Evolutionary conservation across 2,329 filamentous ascomycete species (phyloP).

Genomic region (Lanzia echinophila): DNA sequence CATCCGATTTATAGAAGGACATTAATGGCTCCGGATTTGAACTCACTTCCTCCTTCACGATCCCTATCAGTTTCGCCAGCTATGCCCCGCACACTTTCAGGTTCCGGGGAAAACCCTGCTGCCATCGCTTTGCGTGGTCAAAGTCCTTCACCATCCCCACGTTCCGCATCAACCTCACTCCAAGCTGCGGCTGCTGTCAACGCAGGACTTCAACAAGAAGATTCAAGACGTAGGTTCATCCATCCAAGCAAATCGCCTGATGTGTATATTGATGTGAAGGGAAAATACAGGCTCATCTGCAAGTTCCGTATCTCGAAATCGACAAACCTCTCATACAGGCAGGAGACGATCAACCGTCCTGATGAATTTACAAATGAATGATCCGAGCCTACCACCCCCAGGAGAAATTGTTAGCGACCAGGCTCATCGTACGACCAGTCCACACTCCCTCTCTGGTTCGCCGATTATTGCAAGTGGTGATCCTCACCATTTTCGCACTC

Average conservation of each 20-base stretch:
- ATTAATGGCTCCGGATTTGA: slow-evolving; percentile 44
- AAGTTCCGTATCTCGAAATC: slow-evolving; percentile 43
- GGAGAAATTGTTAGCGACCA: slow-evolving; percentile 58
- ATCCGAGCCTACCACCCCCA: slow-evolving; percentile 59
- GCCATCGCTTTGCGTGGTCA: slow-evolving; percentile 33
- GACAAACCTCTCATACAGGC: slow-evolving; percentile 39
- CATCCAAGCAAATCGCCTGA: too few species aligned
- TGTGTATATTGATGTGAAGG: background rate
- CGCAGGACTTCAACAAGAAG: slow-evolving; percentile 63
- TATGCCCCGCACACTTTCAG: slow-evolving; percentile 35
- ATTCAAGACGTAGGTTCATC: slow-evolving; percentile 46
- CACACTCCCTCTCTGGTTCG: slow-evolving; percentile 42
- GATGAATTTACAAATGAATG: slow-evolving; percentile 68
- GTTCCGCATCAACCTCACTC: slow-evolving; percentile 62
- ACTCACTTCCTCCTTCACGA: slow-evolving; percentile 48
- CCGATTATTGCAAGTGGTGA: slow-evolving; percentile 39
- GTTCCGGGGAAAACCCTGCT: slow-evolving; percentile 19
- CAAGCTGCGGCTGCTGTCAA: slow-evolving; percentile 74
- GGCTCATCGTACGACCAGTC: slow-evolving; percentile 35
- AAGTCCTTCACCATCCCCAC: slow-evolving; percentile 54
- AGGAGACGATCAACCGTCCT: slow-evolving; percentile 62
- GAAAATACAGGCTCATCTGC: slow-evolving; percentile 35
- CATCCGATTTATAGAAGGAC: background rate
- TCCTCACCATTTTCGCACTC: slow-evolving; percentile 58
- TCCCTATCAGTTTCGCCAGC: slow-evolving; percentile 31